Base-by-base conservation (phyloP, 2,329 filamentous ascomycete genomes). In the Alternaria gaisen region DNA sequence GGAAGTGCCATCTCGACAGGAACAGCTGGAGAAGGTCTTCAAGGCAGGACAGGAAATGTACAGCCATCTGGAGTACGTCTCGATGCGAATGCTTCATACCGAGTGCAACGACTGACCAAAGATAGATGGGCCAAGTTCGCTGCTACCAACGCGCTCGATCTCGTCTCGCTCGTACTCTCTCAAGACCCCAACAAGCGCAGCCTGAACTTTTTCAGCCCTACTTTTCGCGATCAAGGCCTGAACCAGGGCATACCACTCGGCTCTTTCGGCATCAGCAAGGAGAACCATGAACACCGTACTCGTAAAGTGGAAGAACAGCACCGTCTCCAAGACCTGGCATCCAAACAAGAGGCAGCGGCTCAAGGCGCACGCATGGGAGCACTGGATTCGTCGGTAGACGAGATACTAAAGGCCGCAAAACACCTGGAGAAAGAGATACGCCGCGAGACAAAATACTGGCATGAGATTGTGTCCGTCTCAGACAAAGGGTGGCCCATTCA, bases 361-460 rank as follows among this genome's bases (percentile, higher is more conserved):
- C 82, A 82, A 26, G 94, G 93, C 34, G 94, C 92, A 86, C 90
- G 92, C 54, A 83, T 95, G 64, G 88, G 94, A 71, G 90, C 90
- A 46, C 87, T 97, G 67, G 89, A 91, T 69, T 86, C 87, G 34
- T 89, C 91, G 4, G 89, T 92, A 1, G 90, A 92, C 69, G 89
- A 89, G 36, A 86, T 97, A 22, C 81, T 93, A 14, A 85, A 88
- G 10, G 90, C 93, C 5, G 90, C 91, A 0, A 84, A 85, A 26
- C 86, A 92, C 41, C 80, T 99, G 12, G 87, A 92, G 69, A 86
- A 86, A 11, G 94, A 97, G 76, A 90, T 96, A 34, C 85, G 87
- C 10, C 87, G 88, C 30, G 95, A 99, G 81, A 90, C 89, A 2
- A 90, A 86, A 69, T 99, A 97, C 78, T 99, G 95, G 95, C 86